Evolutionary conservation across 495 filamentous ascomycete species (phyloP), one percentile per base, ranked within the genome.

Genomic region (Thermothielavioides terrestris): DNA sequence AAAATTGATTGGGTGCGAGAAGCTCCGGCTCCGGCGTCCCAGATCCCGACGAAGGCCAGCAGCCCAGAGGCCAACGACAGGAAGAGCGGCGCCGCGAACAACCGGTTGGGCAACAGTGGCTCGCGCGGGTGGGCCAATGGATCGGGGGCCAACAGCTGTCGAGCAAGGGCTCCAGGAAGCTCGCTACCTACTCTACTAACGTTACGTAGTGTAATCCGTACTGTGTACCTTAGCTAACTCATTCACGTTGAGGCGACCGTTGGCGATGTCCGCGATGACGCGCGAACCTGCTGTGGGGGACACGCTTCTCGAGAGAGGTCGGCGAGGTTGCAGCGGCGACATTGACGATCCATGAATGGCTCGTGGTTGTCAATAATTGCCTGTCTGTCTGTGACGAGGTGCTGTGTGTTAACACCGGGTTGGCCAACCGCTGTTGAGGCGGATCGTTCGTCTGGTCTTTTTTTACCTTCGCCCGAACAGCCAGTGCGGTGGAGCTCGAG

Each of bases 21-120:
- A 9, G 11, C 54, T 52, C 54, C 54, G 54, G 43, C 43, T 45
- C 32, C 53, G 53, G 53, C 47, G 42, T 49, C 31, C 37, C 21
- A 48, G 21, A 35, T 38, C 35, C 36, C 36, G 37, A 46, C 34
- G 37, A 49, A 41, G 42, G 34, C 31, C 41, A 27, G 31, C 26
- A 18, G n/a, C 32, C 21, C 14, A 15, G 23, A 44, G 31, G 38
- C 42, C 55, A 42, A 52, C 37, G 42, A 32, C 49, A 34, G 6
- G 25, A 27, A 38, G 34, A 14, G 31, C 27, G 36, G 39, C 18
- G 39, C 48, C 48, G 30, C 22, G 20, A n/a, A n/a, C n/a, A 43
- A 43, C 22, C 26, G 25, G 39, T 50, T 43, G 48, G 48, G 40
- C 48, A 50, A 44, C 39, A 15, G 21, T 18, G 38, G 41, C n/a